Base-by-base conservation (phyloP, 331 rosid genomes). In the Quercus phellos region DNA sequence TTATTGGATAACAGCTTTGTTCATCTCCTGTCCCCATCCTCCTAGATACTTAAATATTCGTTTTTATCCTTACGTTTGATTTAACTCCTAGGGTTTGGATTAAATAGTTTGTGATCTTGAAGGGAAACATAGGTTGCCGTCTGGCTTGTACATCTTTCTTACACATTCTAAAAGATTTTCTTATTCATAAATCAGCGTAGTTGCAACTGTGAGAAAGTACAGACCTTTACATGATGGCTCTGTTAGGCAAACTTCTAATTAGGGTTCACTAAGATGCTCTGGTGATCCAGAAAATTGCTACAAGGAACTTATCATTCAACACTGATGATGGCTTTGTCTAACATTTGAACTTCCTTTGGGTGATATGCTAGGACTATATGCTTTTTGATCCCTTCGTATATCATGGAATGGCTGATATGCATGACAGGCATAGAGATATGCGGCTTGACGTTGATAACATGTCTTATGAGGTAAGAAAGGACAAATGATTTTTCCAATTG, bases 391-490 rank as follows among this genome's bases (percentile, higher is more conserved):
- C 96, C 29, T 93, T 85, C 78, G 77, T 89, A 72, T 84, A 83
- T 78, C 94, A 89, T 73, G 93, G 91, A 46, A 80, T 90, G 88
- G 92, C 92, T 42, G 97, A 92, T 82, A 82, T 87, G 87, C 94
- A 92, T 58, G 97, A 92, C 84, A 82, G 97, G 84, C 97, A 92
- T 86, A 85, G 97, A 81, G 96, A 89, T 82, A 89, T 92, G 97
- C 96, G 94, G 84, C 96, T 92, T 54, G 97, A 92, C 81, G 97
- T 92, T 50, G 97, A 92, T 80, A 92, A 92, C 87, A 90, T 92
- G 96, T 90, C 96, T 66, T 90, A 92, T 2, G 97, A 92, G 97
- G 97, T 90, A 87, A 83, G 72, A 51, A 13, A 63, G 24, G 64
- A 74, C 78, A 73, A 78, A 68, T 51, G 59, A 51, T 70, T 83